Percentiles rank a stretch among this genome's conserved stretches.
Conservation (phyloP, 2,329 filamentous ascomycete genomes). For the Claviceps sp. region DNA sequence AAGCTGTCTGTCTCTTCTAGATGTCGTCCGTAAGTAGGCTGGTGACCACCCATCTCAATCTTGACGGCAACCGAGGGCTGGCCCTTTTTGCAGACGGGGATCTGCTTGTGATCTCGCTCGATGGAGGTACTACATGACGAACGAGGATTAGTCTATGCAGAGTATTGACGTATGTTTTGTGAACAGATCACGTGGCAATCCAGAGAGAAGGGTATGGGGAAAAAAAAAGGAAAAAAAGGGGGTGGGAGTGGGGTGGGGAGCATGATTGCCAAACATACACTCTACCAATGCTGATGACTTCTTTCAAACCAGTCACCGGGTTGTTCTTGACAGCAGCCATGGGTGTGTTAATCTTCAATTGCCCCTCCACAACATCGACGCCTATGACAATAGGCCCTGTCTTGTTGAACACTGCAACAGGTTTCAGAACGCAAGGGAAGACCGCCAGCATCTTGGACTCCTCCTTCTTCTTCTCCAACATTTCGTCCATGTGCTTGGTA, state of each 20-base stretch:
- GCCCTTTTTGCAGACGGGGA: slow-evolving; percentile 84
- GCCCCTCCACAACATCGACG: slow-evolving; percentile 89
- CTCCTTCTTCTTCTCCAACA: slow-evolving; percentile 87
- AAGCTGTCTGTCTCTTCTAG: slow-evolving; percentile 82
- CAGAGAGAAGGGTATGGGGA: too few relatives aligned
- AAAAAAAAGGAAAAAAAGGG: not conserved
- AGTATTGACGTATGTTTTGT: not conserved
- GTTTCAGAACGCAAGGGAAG: slow-evolving; percentile 84
- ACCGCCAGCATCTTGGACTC: slow-evolving; percentile 91
- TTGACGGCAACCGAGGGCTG: slow-evolving; percentile 97
- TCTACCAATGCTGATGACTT: slow-evolving; percentile 75
- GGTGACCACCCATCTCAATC: slow-evolving; percentile 84
- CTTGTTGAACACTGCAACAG: slow-evolving; percentile 97
- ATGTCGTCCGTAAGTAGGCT: slow-evolving; percentile 89
- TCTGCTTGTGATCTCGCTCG: slow-evolving; percentile 93
- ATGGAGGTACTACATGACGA: slow-evolving; percentile 60
- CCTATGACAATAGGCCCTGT: slow-evolving; percentile 88
- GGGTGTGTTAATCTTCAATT: slow-evolving; percentile 74
- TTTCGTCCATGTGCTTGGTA: slow-evolving; percentile 81
- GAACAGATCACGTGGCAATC: not conserved
- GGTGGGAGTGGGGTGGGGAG: not conserved
- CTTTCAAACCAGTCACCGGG: slow-evolving; percentile 64
- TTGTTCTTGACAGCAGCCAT: slow-evolving; percentile 79
- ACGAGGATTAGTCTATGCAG: not conserved
- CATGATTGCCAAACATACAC: slow-evolving; percentile 52